These are phyloP conservation scores for Poronia punctata DNA, from an alignment of 495 filamentous ascomycete species.

Conservation along the genomic window DNA sequence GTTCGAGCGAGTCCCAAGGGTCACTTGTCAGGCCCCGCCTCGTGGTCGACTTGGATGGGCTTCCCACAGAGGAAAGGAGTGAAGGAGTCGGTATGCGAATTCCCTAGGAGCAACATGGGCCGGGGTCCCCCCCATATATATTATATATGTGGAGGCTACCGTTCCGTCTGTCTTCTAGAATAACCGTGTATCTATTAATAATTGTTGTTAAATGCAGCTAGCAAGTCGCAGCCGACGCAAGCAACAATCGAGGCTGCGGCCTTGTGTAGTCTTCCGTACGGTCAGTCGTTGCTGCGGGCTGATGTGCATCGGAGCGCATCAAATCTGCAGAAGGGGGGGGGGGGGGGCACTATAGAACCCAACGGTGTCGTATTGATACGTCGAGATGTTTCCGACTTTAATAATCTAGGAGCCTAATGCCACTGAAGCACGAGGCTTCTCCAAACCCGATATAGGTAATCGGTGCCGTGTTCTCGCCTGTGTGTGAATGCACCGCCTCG, in stretches of 20 bases:
- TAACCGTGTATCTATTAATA: no score
- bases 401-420: not conserved
- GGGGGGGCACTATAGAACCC: no score
- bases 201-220: constrained; percentile 2
- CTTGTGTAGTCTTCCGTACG: no score
- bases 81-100: constrained; percentile 8
- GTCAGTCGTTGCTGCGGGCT: constrained; percentile 4
- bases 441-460: not conserved
- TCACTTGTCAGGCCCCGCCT: no score
- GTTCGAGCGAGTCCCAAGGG: no score
- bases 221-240: constrained; percentile 2
- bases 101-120: not conserved
- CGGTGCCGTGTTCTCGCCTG: not conserved
- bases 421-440: not conserved
- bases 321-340: constrained; percentile 4
- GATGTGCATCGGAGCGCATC: constrained; percentile 5
- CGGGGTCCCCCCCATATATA: not conserved
- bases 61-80: no score
- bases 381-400: not conserved
- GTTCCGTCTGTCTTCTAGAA: constrained; percentile 10
- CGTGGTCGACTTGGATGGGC: no score
- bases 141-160: constrained; percentile 6
- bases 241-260: no score
- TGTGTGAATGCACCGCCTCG: no score
- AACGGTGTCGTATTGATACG: not conserved